Base-by-base conservation (phyloP, 352 stramenopile genomes). In the Thalassiosira livingstoniorum region DNA sequence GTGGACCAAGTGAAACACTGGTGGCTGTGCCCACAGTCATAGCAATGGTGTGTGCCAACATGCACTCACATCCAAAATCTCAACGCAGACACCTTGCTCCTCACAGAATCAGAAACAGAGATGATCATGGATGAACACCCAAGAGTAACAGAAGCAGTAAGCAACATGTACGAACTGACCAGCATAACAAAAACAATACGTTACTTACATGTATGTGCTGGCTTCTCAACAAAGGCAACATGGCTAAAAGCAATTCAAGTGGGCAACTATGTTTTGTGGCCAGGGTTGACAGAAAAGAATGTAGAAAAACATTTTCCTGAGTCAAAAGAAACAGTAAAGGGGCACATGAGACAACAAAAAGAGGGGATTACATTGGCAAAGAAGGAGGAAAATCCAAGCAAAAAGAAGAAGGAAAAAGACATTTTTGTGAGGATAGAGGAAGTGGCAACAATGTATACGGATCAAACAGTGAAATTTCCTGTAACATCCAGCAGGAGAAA, bases 401-500 rank as follows among this genome's bases (percentile, higher is more conserved):
- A 7, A 18, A 47, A 7, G 7, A 47, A 47, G 15, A 47, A 47
- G 39, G 15, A 47, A 47, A 7, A 47, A 47, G 39, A 47, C 15
- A 47, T 47, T 47, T 47, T 47, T 47, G 39, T 47, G 39, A 7
- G 15, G 15, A 15, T 47, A 15, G 39, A 47, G 7, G 15, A 47
- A 7, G 15, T 47, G 7, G 39, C 39, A 15, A 18, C 39, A 47
- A 47, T 47, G 7, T 47, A n/a, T n/a, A n/a, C n/a, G n/a, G n/a
- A n/a, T n/a, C n/a, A n/a, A n/a, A n/a, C n/a, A n/a, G n/a, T n/a
- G 0, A 13, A 31, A 4, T 87, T 89, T 34, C 79, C 73, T 29
- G 74, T 53, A n/a, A 62, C 32, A 27, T 91, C 85, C 11, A 53
- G 15, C 34, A 32, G 57, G 1, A 81, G 85, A 2, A 72, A 88